Conservation (phyloP, 2,329 filamentous ascomycete genomes). For the Penicillium brevicompactum region DNA sequence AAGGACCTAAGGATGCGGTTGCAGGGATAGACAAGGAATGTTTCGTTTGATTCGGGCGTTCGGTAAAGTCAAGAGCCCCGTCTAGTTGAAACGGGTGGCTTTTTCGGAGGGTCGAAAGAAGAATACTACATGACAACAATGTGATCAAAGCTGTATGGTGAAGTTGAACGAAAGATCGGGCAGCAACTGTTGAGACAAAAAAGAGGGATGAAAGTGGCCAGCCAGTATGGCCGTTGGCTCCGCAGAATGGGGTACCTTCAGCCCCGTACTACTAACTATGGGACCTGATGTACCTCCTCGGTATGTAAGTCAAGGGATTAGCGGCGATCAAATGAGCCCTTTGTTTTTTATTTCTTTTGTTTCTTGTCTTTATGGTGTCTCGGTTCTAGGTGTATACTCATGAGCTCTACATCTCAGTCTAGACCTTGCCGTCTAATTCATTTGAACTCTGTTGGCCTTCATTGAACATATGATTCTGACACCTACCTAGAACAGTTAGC, state of each 20-base stretch:
- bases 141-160: background rate
- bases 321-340: conserved; percentile 20
- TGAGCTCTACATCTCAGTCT: background rate
- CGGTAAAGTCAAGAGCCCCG: conserved; percentile 22
- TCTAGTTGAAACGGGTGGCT: conserved; percentile 14
- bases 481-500: background rate
- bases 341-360: background rate
- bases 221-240: conserved; percentile 17
- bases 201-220: conserved; percentile 25
- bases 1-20: conserved; percentile 12
- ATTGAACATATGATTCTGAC: background rate
- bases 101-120: conserved; percentile 5
- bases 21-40: conserved; percentile 29
- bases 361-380: background rate
- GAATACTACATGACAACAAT: conserved; percentile 21
- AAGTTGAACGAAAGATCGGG: conserved; percentile 14
- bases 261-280: conserved; percentile 17
- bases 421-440: background rate
- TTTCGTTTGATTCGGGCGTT: conserved; percentile 20
- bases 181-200: conserved; percentile 25
- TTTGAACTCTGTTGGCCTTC: background rate
- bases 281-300: conserved; percentile 20
- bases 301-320: conserved; percentile 26
- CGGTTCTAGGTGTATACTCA: background rate
- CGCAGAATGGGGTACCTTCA: conserved; percentile 21